Percentiles rank a stretch among this genome's conserved stretches.
Evolutionary conservation across 305 asterid species (phyloP).

Genomic region (Striga hermonthica): DNA sequence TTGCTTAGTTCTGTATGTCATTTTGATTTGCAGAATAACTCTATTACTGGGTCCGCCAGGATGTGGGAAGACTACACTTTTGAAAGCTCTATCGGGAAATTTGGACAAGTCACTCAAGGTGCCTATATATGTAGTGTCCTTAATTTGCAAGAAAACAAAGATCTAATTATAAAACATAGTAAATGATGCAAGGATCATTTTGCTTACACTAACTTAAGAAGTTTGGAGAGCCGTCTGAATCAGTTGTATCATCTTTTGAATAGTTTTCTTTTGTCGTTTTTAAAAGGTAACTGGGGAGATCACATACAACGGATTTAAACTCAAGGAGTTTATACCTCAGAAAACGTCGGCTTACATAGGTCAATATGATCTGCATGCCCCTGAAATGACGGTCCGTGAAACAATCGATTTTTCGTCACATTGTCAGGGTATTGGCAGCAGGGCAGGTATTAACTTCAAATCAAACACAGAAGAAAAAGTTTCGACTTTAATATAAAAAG

Average conservation of each 20-base stretch:
- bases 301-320: constrained; percentile 39
- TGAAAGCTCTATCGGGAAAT: constrained; percentile 66
- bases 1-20: neutral
- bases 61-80: constrained; percentile 60
- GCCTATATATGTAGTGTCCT: neutral
- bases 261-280: neutral
- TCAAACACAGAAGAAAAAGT: neutral
- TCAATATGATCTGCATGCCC: constrained; percentile 40
- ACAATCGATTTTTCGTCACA: constrained; percentile 42
- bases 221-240: neutral
- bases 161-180: no score
- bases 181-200: no score
- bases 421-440: constrained; percentile 59
- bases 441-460: constrained; percentile 42
- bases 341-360: constrained; percentile 44
- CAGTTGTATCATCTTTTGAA: neutral
- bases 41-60: constrained; percentile 78
- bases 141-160: neutral
- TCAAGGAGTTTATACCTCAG: constrained; percentile 40
- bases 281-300: constrained; percentile 41
- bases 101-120: constrained; percentile 57
- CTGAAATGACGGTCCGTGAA: constrained; percentile 47
- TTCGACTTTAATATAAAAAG: neutral
- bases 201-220: no score
- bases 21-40: constrained; percentile 48